phyloP scores from a whole-genome alignment of 2,329 filamentous ascomycete species.

The Aureobasidium melanogenum region DNA sequence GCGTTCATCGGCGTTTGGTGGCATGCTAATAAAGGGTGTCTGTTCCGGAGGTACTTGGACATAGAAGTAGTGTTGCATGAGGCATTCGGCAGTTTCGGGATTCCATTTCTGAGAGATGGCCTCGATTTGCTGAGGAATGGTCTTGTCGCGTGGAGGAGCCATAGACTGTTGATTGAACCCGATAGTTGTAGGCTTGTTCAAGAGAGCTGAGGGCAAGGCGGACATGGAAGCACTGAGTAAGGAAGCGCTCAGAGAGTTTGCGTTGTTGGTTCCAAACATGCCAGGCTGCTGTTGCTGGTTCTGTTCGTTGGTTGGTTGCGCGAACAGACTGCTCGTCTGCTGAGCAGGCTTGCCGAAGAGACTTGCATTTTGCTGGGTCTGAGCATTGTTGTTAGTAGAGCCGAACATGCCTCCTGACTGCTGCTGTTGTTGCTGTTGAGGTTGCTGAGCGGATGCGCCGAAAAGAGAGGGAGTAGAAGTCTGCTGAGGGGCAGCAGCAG shows the following conservation, averaged over 20 bases:
- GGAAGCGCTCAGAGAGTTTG: conserved; percentile 17
- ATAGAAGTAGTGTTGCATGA: conserved; percentile 80
- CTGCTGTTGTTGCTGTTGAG: conserved; percentile 23
- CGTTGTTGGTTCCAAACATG: conserved; percentile 20
- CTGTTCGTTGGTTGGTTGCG: conserved; percentile 16
- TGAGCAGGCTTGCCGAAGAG: conserved; percentile 17
- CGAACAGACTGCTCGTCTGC: conserved; percentile 28
- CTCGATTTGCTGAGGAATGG: conserved; percentile 64
- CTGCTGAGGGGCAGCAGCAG: conserved; percentile 6
- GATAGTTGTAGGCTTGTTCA: conserved; percentile 15
- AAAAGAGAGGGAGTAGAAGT: conserved; percentile 16
- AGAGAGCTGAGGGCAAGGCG: conserved; percentile 14
- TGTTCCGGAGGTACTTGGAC: conserved; percentile 68
- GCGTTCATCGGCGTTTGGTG: conserved; percentile 60
- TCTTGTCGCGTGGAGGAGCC: conserved; percentile 48
- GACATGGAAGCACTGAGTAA: conserved; percentile 11
- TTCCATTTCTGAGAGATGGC: conserved; percentile 67
- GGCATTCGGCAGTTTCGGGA: conserved; percentile 56
- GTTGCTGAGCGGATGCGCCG: conserved; percentile 13
- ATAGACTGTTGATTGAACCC: conserved; percentile 10
- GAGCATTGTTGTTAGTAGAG: conserved; percentile 16
- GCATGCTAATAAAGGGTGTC: conserved; percentile 68
- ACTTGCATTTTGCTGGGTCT: conserved; percentile 18
- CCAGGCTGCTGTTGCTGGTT: conserved; percentile 26
- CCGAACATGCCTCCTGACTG: conserved; percentile 25